phyloP scores from a whole-genome alignment of 257 asterid genomes.

The Ophiorrhiza pumila region DNA sequence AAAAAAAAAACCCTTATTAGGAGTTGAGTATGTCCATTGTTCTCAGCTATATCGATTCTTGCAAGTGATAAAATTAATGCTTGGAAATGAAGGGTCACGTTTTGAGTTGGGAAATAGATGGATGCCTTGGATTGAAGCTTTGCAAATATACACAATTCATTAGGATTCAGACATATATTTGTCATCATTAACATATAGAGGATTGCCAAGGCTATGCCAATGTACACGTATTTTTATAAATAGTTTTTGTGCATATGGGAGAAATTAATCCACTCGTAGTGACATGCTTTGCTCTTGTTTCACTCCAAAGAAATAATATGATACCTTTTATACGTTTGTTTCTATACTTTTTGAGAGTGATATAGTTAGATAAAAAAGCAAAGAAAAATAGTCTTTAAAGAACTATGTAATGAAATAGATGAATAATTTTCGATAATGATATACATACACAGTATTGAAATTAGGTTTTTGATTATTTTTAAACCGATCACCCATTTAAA shows the following conservation, averaged over 20 bases:
- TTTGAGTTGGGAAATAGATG: slow-evolving; percentile 13
- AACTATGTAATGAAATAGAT: background rate
- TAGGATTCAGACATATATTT: too few relatives aligned
- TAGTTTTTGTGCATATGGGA: slow-evolving; percentile 15
- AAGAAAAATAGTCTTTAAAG: background rate
- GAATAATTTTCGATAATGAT: too few relatives aligned
- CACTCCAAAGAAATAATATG: slow-evolving; percentile 37
- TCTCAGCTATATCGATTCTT: background rate
- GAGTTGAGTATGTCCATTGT: too few relatives aligned
- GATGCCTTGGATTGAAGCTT: background rate
- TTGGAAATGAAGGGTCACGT: background rate
- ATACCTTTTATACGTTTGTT: slow-evolving; percentile 11
- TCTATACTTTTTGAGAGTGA: background rate
- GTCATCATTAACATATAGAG: background rate
- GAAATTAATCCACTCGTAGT: slow-evolving; percentile 21
- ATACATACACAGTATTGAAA: too few relatives aligned
- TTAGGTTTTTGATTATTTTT: too few relatives aligned
- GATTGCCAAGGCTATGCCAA: background rate
- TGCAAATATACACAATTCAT: background rate
- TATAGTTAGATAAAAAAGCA: background rate
- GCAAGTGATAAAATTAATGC: background rate
- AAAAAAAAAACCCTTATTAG: too few relatives aligned
- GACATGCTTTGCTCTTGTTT: slow-evolving; percentile 45
- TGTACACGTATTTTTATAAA: background rate
- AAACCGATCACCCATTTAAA: too few relatives aligned